Evolutionary conservation across 768 basidiomycete genomes (phyloP).

Genomic region (Lepiota subincarnata): DNA sequence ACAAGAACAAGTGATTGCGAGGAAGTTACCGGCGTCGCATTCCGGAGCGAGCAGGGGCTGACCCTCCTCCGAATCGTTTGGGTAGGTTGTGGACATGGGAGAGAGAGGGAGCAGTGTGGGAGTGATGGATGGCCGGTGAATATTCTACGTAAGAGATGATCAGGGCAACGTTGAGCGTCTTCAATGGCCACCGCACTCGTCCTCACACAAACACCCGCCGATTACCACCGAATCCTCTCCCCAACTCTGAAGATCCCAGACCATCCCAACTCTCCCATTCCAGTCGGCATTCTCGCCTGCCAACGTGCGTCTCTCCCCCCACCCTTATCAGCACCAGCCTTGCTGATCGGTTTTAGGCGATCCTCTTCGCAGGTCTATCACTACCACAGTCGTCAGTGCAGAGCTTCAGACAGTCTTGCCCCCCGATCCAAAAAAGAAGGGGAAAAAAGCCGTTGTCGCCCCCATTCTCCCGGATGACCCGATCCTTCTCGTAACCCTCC

Average conservation of each 20-base stretch:
- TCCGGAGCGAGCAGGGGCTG: constrained; percentile 2
- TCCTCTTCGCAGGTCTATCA: constrained; percentile 57
- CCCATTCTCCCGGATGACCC: constrained; percentile 40
- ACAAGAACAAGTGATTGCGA: not conserved
- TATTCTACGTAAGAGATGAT: no score
- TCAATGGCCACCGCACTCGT: constrained; percentile 42
- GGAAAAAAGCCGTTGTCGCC: constrained; percentile 51
- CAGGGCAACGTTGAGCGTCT: not conserved
- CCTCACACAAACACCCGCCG: constrained; percentile 40
- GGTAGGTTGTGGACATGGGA: not conserved
- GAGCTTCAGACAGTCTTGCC: constrained; percentile 38
- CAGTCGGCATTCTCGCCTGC: constrained; percentile 76
- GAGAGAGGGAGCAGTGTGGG: not conserved
- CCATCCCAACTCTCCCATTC: constrained; percentile 47
- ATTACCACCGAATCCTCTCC: constrained; percentile 66
- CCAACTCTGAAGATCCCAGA: constrained; percentile 52
- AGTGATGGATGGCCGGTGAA: constrained; percentile 1
- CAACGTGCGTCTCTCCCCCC: constrained; percentile 48
- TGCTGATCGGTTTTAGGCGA: constrained; percentile 44
- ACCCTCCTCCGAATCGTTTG: constrained; percentile 6
- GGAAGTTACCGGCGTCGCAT: no score
- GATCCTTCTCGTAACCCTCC: constrained; percentile 61
- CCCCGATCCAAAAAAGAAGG: constrained; percentile 41
- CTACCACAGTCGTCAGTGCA: constrained; percentile 53
- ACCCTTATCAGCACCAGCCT: not conserved